Evolutionary conservation across 495 filamentous ascomycete genomes (phyloP).

Genomic region (Hypoxylon lenormandii): DNA sequence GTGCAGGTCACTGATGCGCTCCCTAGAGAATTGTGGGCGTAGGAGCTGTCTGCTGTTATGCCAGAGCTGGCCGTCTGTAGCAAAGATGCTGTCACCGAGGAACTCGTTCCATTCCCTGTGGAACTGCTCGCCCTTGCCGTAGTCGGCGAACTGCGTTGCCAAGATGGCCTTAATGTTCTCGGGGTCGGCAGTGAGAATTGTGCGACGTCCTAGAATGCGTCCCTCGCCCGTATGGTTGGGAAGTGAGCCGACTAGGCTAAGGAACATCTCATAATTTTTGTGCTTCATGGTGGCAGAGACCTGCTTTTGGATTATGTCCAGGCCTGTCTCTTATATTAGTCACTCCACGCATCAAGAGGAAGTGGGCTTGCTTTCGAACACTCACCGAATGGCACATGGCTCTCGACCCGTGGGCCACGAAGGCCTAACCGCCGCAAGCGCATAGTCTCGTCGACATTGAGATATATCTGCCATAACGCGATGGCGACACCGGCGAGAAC

Average conservation of each 20-base stretch:
- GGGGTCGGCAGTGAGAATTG: conserved; percentile 76
- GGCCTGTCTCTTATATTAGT: conserved; percentile 58
- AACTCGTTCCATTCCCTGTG: conserved; percentile 78
- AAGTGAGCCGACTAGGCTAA: conserved; percentile 57
- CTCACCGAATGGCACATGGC: conserved; percentile 46
- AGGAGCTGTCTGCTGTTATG: conserved; percentile 79
- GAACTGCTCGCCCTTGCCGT: conserved; percentile 77
- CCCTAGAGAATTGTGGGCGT: conserved; percentile 83
- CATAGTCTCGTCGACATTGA: conserved; percentile 50
- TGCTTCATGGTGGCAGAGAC: conserved; percentile 64
- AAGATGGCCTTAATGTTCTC: conserved; percentile 89
- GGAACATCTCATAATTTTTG: conserved; percentile 72
- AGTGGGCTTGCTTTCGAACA: not conserved
- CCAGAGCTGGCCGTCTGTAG: conserved; percentile 80
- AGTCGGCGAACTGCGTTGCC: conserved; percentile 79
- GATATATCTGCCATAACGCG: conserved; percentile 45
- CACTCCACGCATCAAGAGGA: conserved; percentile 25
- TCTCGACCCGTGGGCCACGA: conserved; percentile 39
- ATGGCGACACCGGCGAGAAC: conserved; percentile 47
- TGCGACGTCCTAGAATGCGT: conserved; percentile 65
- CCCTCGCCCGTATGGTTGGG: conserved; percentile 69
- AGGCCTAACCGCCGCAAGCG: conserved; percentile 61
- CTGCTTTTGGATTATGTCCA: conserved; percentile 70
- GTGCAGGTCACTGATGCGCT: conserved; percentile 82
- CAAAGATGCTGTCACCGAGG: conserved; percentile 83